Percentiles rank a stretch among this genome's conserved stretches.
Evolutionary conservation across 2,329 filamentous ascomycete genomes (phyloP).

Genomic region (Xylariaceae sp.): DNA sequence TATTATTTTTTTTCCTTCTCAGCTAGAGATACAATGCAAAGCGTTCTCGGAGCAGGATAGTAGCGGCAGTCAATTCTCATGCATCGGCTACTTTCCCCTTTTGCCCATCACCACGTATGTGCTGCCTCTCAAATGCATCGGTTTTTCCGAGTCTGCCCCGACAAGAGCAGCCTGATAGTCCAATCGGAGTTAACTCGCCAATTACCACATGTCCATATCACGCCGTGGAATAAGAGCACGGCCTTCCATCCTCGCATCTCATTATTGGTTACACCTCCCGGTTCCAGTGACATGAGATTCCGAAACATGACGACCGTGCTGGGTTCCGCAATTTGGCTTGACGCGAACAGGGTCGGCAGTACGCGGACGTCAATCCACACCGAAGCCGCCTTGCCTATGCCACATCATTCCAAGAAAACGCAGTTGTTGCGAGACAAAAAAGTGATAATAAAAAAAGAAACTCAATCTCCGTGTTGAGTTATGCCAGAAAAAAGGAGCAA

Average conservation of each 20-base stretch:
- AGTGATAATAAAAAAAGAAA: conserved; percentile 24
- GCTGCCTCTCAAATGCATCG: conserved; percentile 8
- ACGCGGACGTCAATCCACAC: background rate
- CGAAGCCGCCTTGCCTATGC: background rate
- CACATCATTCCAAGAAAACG: conserved; percentile 1
- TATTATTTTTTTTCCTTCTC: conserved; percentile 19
- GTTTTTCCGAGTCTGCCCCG: conserved; percentile 1
- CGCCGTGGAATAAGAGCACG: conserved; percentile 17
- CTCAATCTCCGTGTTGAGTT: conserved; percentile 16
- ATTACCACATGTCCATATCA: conserved; percentile 16
- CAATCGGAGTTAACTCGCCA: conserved; percentile 14
- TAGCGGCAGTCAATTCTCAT: conserved; percentile 15
- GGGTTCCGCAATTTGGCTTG: conserved; percentile 7
- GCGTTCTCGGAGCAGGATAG: conserved; percentile 16
- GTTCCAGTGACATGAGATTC: conserved; percentile 6
- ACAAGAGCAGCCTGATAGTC: conserved; percentile 17
- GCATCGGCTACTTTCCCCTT: conserved; percentile 21
- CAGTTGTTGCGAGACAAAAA: conserved; percentile 23
- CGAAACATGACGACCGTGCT: conserved; percentile 6
- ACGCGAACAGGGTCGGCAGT: conserved; percentile 1
- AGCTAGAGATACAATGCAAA: conserved; percentile 31
- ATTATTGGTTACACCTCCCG: conserved; percentile 12
- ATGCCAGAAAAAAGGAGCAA: conserved; percentile 10
- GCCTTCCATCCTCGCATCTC: conserved; percentile 5
- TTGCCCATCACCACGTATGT: conserved; percentile 23